Evolutionary conservation across 306 rosid species (phyloP), one percentile per base, ranked within the genome.

Genomic region (Amphicarpaea edgeworthii): DNA sequence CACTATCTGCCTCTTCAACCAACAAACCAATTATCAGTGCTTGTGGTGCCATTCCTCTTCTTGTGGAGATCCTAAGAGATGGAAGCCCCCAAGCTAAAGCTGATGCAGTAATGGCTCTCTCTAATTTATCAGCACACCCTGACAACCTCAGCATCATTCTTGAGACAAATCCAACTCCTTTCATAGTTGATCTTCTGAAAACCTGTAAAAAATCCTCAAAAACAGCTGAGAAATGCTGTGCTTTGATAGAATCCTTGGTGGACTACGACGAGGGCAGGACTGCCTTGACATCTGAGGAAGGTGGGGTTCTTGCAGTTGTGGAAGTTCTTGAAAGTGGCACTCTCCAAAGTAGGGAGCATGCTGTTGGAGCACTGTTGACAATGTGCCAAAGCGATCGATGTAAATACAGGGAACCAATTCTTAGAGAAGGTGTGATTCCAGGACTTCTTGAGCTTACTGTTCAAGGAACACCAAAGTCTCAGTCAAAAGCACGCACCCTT

Each of bases 381-480:
- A 86, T 95, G 98, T 92, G 99, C 70, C 67, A 90, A 71, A 95
- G 92, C 17, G 96, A 92, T 76, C 81, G 97, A 34, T 88, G 93
- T 78, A 92, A 83, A 82, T 95, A 92, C 77, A 77, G 98, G 72
- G 99, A 92, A 76, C 92, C 98, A 0, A 88, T 95, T 68, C 96
- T 95, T n/a, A 85, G 83, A 79, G 98, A 95, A 79, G 99, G 97
- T 4, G 99, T 95, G 0, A 95, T 95, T 68, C 99, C 99, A 17
- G 98, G 99, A 47, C 93, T 95, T 72, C 97, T 95, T 7, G 99
- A 95, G 86, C 92, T 95, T 14, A 95, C 99, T 3, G 99, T 92
- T 70, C 99, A 95, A 80, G 99, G 99, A 70, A 89, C 98, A 17
- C 92, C 99, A 0, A 92, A 90, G 84, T 90, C 97, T 43, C 97